phyloP scores from a whole-genome alignment of 129 eudicot genomes.

The Escallonia herrerae region DNA sequence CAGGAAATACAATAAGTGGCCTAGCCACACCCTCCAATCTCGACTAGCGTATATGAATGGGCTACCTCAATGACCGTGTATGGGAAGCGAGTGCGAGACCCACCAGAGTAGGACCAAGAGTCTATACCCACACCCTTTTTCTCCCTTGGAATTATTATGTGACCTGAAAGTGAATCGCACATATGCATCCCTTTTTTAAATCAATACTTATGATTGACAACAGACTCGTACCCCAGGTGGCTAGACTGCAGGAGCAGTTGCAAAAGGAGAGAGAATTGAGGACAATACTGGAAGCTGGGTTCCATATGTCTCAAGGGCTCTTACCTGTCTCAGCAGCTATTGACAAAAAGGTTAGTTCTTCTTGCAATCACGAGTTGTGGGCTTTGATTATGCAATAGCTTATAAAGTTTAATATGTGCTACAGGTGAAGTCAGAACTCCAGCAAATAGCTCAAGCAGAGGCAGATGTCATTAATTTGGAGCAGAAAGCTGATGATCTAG shows the following conservation, averaged over 20 bases:
- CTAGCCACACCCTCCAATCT: no score
- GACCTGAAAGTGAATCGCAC: no score
- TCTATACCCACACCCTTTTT: no score
- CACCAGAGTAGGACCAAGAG: no score
- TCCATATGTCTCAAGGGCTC: constrained; percentile 31
- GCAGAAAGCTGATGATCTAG: constrained; percentile 62
- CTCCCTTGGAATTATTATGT: no score
- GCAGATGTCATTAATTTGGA: constrained; percentile 44
- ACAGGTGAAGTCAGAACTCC: constrained; percentile 56
- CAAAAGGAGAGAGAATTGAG: constrained; percentile 69
- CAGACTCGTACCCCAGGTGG: constrained; percentile 43
- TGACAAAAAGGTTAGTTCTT: constrained; percentile 57
- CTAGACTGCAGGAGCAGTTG: constrained; percentile 55
- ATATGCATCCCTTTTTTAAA: neutral
- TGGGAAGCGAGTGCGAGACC: no score
- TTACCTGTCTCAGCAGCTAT: constrained; percentile 31
- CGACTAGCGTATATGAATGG: no score
- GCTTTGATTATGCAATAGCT: constrained; percentile 4
- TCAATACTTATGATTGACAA: neutral
- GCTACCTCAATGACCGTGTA: no score
- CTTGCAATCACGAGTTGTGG: neutral
- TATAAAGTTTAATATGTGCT: constrained; percentile 26
- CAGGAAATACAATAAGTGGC: no score
- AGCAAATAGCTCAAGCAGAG: constrained; percentile 55
- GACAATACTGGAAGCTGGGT: constrained; percentile 58